phyloP scores from a whole-genome alignment of 495 filamentous ascomycete genomes.

The Neurospora sp. region DNA sequence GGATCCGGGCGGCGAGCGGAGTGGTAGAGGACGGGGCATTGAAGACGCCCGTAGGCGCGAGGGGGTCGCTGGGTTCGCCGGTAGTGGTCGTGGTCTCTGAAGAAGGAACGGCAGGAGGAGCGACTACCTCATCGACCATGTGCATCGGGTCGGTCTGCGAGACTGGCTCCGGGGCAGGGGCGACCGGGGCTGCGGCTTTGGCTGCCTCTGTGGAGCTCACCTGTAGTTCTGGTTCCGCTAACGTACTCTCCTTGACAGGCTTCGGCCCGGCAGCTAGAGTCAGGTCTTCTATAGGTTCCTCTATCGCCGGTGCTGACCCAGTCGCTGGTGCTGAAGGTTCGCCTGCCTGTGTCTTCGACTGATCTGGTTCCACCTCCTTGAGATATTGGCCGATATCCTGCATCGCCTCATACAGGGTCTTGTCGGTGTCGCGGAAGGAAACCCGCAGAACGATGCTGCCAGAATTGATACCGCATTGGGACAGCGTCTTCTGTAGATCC shows the following conservation, averaged over 20 bases:
- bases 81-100: not conserved
- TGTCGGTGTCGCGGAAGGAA: slow-evolving; percentile 61
- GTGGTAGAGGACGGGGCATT: slow-evolving; percentile 59
- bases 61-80: slow-evolving; percentile 15
- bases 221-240: slow-evolving; percentile 2
- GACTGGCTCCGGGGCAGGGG: not conserved
- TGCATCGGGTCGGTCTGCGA: not conserved
- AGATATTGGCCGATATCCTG: slow-evolving; percentile 66
- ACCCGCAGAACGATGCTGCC: slow-evolving; percentile 72
- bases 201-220: slow-evolving; percentile 1
- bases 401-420: slow-evolving; percentile 80
- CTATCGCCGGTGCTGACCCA: slow-evolving; percentile 4
- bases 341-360: slow-evolving; percentile 2
- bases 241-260: not conserved
- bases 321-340: slow-evolving; percentile 4
- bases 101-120: not conserved
- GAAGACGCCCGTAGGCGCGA: slow-evolving; percentile 56
- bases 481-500: slow-evolving; percentile 78
- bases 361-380: slow-evolving; percentile 29
- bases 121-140: not conserved
- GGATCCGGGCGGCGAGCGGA: slow-evolving; percentile 59
- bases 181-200: not conserved
- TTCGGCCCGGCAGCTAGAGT: not conserved
- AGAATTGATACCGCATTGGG: slow-evolving; percentile 76
- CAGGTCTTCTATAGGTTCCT: slow-evolving; percentile 12